Base-by-base conservation (phyloP, 176 grass and related monocot genomes). In the Ananas comosus region DNA sequence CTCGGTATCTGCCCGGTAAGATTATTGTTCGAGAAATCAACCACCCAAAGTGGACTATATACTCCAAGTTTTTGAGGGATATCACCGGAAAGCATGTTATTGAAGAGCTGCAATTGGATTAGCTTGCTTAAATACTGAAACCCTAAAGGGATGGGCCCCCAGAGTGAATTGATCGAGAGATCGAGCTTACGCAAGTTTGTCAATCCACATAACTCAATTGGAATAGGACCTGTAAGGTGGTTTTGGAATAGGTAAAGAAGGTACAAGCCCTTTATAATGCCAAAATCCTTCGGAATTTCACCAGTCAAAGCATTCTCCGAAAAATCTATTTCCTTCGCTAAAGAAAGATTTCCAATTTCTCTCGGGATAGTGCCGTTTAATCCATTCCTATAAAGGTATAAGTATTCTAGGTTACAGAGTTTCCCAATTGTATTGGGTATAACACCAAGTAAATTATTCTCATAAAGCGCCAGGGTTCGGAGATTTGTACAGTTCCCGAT, bases 181-280 rank as follows among this genome's bases (percentile, higher is more conserved):
- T 94, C 95, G 83, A 99, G 90, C 68, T 91, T 99, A 51, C 72
- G 91, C 76, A 99, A 84, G 64, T 86, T 99, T 70, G 25, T 83
- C 64, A 99, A 70, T 67, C 72, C 74, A 80, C 71, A 90, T 42
- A 99, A 67, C 67, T 94, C 85, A 3, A 71, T 68, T 50, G 95
- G 95, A 66, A 99, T 91, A 21, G 70, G 58, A 17, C 95, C 95
- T 48, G 78, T 91, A 67, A 99, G 80, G 64, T 91, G 78, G 78
- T 99, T 99, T 69, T 94, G 90, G 74, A 99, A 94, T 18, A 99
- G 82, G 61, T 86, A 99, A 28, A 99, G 79, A 16, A 99, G 84
- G 65, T 27, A 73, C 69, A 99, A 82, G 14, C 78, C 72, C 80
- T 82, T 80, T 48, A 94, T 86, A 49, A 82, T 86, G 19, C 87